Evolutionary conservation across 768 basidiomycete genomes (phyloP), one percentile per base, ranked within the genome.

Genomic region (Auricularia sp.): DNA sequence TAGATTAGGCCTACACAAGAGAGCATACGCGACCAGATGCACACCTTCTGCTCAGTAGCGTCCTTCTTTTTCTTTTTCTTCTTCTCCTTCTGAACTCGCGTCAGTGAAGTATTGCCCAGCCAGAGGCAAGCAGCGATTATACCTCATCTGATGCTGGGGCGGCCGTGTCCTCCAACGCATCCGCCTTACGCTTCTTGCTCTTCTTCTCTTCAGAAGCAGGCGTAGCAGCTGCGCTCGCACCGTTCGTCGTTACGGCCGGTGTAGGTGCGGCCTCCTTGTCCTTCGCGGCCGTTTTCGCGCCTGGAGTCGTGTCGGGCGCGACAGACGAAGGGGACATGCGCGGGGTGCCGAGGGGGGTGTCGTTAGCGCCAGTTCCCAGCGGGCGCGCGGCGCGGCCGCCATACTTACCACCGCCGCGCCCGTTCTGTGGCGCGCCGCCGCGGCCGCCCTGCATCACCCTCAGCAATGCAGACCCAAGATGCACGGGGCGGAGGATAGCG

Each of bases 321-420:
- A 61, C 47, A 44, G 62, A 23, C 10, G 77, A 67, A 34, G 82
- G 77, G 54, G 79, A 78, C 79, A 82, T 81, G 70, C 81, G 80
- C 43, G 87, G 84, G 16, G 84, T 80, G 63, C 90, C 90, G 63
- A 92, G 76, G 47, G 88, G 90, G 36, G 82, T 87, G 70, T 74
- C 81, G 69, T 92, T 92, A 70, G 87, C 83, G 66, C 90, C 90
- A 56, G 86, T 86, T 2, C 73, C 76, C 35, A 65, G 65, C 54
- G 70, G 69, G 63, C 66, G 36, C 18, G 65, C 62, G 64, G 71
- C 65, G 16, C 43, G 29, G 23, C 59, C 29, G 36, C 14, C 43
- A 21, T 23, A 39, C 39, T 36, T 62, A 42, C 43, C 39, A 39
- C 61, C 36, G n/a, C 39, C 36, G 12, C 39, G 61, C 39, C 35